Conservation (phyloP, 129 eudicot genomes). For the Ambrosia trifida region DNA sequence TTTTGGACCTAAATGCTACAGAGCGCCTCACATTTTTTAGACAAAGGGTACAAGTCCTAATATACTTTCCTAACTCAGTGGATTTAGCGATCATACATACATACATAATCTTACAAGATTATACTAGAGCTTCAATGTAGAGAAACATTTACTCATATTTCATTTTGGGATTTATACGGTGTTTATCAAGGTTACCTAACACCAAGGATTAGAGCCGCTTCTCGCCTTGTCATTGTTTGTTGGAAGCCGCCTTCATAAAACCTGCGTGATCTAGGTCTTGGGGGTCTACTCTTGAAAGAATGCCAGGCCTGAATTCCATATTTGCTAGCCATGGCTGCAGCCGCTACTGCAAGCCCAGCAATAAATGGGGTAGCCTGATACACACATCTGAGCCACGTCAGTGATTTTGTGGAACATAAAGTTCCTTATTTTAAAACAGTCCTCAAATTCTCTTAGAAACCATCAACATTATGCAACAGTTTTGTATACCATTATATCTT, state of each 20-base stretch:
- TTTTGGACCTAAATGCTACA: too few relatives aligned
- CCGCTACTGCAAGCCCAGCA: conserved; percentile 76
- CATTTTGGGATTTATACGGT: background rate
- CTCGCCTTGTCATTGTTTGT: conserved; percentile 83
- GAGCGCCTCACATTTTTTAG: too few relatives aligned
- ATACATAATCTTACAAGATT: conserved; percentile 19
- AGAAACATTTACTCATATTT: background rate
- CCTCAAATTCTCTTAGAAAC: conserved; percentile 8
- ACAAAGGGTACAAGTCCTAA: background rate
- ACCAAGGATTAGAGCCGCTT: conserved; percentile 93
- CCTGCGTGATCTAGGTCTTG: conserved; percentile 59
- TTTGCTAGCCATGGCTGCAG: conserved; percentile 77
- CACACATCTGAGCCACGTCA: conserved; percentile 28
- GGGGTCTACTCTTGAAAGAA: conserved; percentile 79
- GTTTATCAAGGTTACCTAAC: conserved; percentile 47
- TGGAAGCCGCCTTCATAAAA: conserved; percentile 93
- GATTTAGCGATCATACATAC: conserved; percentile 9
- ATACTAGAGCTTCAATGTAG: background rate
- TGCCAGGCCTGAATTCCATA: conserved; percentile 82
- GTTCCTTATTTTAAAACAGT: background rate
- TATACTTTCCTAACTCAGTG: background rate
- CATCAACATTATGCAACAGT: background rate
- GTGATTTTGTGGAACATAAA: background rate
- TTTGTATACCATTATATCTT: background rate
- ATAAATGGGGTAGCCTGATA: conserved; percentile 63